Evolutionary conservation across 441 rosid species (phyloP).

Genomic region (Brassica hybrid): DNA sequence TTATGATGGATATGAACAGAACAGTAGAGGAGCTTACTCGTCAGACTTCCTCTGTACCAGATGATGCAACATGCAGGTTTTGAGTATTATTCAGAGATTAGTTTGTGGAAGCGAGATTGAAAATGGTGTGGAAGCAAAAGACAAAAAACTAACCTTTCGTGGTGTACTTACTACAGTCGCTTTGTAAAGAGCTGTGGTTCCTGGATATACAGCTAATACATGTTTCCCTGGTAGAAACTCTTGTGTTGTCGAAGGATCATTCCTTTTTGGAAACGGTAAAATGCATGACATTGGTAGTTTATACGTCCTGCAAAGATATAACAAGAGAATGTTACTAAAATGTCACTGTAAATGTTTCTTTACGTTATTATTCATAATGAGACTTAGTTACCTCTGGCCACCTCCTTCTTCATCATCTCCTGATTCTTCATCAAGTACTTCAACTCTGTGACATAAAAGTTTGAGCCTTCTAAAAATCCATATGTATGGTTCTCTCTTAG

Average conservation of each 20-base stretch:
- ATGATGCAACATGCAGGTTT: slow-evolving; percentile 31
- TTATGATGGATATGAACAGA: slow-evolving; percentile 5
- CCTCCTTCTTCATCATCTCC: slow-evolving; percentile 90
- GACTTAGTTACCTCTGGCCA: slow-evolving; percentile 62
- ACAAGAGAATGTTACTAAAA: not conserved
- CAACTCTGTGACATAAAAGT: slow-evolving; percentile 59
- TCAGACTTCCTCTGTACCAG: slow-evolving; percentile 74
- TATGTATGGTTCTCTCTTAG: no score
- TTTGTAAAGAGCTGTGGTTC: slow-evolving; percentile 91
- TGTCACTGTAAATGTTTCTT: not conserved
- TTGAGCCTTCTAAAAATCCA: not conserved
- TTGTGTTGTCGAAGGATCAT: slow-evolving; percentile 59
- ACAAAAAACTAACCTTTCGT: slow-evolving; percentile 60
- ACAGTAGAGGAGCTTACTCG: slow-evolving; percentile 62
- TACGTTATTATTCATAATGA: not conserved
- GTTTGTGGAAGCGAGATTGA: slow-evolving; percentile 9
- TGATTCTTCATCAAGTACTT: slow-evolving; percentile 94
- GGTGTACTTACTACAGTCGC: slow-evolving; percentile 84
- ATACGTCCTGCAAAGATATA: slow-evolving; percentile 65
- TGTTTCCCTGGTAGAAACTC: slow-evolving; percentile 73
- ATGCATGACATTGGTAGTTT: slow-evolving; percentile 76
- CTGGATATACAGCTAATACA: slow-evolving; percentile 98
- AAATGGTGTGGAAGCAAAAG: not conserved
- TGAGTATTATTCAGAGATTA: slow-evolving; percentile 14
- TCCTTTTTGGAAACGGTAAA: slow-evolving; percentile 86